Base-by-base conservation (phyloP, 2,329 filamentous ascomycete genomes). In the Basipetospora sp. region DNA sequence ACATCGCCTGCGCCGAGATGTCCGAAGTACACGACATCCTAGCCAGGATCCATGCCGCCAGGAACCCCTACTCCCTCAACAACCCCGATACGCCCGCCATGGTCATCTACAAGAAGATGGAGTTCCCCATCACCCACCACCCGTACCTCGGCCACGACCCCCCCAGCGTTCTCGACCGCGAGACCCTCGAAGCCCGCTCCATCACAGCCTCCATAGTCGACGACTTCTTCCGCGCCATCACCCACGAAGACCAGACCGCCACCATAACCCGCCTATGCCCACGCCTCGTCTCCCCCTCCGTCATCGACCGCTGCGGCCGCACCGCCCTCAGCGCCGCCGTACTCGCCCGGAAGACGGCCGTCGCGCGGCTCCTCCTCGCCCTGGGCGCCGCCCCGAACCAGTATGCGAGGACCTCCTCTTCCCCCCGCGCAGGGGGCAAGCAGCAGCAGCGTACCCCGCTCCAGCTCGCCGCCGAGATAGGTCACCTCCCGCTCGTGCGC, bases 381-480 rank as follows among this genome's bases (percentile, higher is more conserved):
- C 53, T 60, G 5, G 60, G 60, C 16, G 59, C 60, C 3, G 46
- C 44, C 2, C 50, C 59, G 22, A 45, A 62, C 41, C 5, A 8
- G 19, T 28, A 5, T 5, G 18, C 20, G 28, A 25, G 15, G 55
- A 50, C 30, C 51, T 43, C 6, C 22, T 11, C 22, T 25, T 25
- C 6, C 22, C 22, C 5, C 20, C 35, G 18, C 31, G 42, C 18
- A 20, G 16, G 48, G 25, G 25, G 13, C 25, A 27, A 27, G 25
- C 25, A 13, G 25, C 8, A 19, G 13, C 20, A 39, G 26, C 55
- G 64, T n/a, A 67, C 63, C 1, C 55, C 65, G 2, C 48, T 69
- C 6, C 60, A 63, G 54, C 46, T 58, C 1, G 65, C 64, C 3
- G 62, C 64, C 1, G 48, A 51, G 17, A 40, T 42, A 1, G 64